These are phyloP conservation scores for Adansonia gregorii DNA, from an alignment of 441 rosid species.

Conservation along the genomic window DNA sequence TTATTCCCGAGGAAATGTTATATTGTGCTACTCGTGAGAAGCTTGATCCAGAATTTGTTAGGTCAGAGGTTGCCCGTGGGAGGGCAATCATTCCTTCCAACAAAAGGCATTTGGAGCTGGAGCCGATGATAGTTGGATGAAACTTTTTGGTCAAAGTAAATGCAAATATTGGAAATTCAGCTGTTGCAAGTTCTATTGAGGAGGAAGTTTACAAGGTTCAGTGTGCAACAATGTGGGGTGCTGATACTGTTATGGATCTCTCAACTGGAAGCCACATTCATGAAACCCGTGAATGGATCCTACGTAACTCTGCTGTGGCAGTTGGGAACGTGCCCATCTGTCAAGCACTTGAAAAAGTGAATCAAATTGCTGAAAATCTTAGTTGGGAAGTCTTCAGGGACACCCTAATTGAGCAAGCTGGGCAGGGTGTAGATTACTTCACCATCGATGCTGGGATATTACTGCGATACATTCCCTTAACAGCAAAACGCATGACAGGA, in stretches of 20 bases:
- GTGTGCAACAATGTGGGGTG: conserved; percentile 99
- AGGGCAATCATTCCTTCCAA: conserved; percentile 98
- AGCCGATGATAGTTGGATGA: conserved; percentile 93
- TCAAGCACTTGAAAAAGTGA: conserved; percentile 94
- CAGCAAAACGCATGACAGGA: conserved; percentile 94
- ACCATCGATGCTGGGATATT: conserved; percentile 95
- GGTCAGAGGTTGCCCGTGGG: conserved; percentile 96
- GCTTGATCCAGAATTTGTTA: conserved; percentile 92
- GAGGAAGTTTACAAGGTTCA: conserved; percentile 98
- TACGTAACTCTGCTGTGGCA: conserved; percentile 91
- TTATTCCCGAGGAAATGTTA: conserved; percentile 92
- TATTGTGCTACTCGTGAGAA: conserved; percentile 91
- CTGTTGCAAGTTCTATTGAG: conserved; percentile 94
- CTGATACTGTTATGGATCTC: conserved; percentile 96
- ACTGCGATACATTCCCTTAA: conserved; percentile 86
- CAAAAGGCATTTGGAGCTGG: conserved; percentile 90
- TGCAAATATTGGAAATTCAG: conserved; percentile 96
- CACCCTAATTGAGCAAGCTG: conserved; percentile 92
- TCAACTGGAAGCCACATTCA: conserved; percentile 98
- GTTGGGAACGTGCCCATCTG: conserved; percentile 95
- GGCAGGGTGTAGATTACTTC: conserved; percentile 97
- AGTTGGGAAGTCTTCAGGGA: conserved; percentile 93
- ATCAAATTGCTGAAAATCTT: conserved; percentile 92
- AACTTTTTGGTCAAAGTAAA: conserved; percentile 94
- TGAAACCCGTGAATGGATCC: conserved; percentile 97